Evolutionary conservation across 163 green algal genomes (phyloP), one percentile per base, ranked within the genome.

Genomic region (Chlamydomonas reinhardtii): DNA sequence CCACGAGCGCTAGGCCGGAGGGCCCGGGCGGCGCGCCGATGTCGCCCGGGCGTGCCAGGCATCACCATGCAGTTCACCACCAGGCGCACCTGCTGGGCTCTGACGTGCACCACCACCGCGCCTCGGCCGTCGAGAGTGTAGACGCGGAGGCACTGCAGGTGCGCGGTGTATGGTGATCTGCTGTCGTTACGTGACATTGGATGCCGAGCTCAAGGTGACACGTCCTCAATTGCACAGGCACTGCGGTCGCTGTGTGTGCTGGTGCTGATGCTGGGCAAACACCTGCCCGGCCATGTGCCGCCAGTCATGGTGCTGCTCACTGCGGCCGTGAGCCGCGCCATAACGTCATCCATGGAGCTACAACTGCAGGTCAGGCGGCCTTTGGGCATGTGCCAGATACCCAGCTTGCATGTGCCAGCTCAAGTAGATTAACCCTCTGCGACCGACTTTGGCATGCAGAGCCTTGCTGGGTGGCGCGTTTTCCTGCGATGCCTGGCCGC

Each of bases 401-500:
- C n/a, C n/a, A n/a, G n/a, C n/a, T n/a, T n/a, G n/a, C n/a, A n/a
- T n/a, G n/a, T n/a, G n/a, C n/a, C n/a, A n/a, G n/a, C 8, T 48
- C 8, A 48, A 14, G 39, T 48, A 48, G 8, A n/a, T 9, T 65
- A 22, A 29, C 22, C 6, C 9, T 56, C 48, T 56, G 9, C 39
- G 39, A 8, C 39, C 39, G 39, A 8, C 56, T 31, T 2, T 22
- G 2, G 2, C 14, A 5, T 35, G 74, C 93, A 97, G 84, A 91
- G 90, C 3, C 90, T 98, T 70, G 89, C 91, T 31, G 91, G 89
- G 12, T 97, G 94, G 94, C 75, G 79, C 0, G 66, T 90, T n/a
- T 93, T 97, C 68, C 88, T 96, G 37, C 76, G 83, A n/a, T 88
- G 89, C 43, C 91, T 98, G 70, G 89, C 91, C 5, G 22, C 79